Conservation (phyloP, 2,329 filamentous ascomycete genomes). For the Chalara sp. region DNA sequence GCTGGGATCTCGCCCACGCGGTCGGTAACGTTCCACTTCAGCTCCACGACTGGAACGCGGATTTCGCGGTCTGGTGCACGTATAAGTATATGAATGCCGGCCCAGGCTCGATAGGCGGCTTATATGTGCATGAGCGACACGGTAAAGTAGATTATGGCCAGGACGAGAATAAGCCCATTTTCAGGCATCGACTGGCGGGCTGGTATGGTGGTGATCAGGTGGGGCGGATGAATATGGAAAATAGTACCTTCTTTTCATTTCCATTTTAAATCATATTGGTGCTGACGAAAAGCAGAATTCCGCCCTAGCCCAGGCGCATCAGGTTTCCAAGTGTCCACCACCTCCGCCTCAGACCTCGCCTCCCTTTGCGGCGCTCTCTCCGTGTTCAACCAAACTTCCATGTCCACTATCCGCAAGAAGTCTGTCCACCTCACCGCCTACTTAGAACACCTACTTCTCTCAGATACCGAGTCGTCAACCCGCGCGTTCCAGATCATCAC, state of each 20-base stretch:
- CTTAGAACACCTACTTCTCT: conserved; percentile 59
- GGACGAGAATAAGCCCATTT: conserved; percentile 25
- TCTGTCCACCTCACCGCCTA: conserved; percentile 70
- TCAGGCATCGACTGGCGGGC: conserved; percentile 54
- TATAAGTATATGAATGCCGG: conserved; percentile 81
- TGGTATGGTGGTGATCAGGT: conserved; percentile 75
- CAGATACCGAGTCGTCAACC: conserved; percentile 11
- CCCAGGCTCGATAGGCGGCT: conserved; percentile 64
- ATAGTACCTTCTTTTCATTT: conserved; percentile 33
- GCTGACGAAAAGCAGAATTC: conserved; percentile 43
- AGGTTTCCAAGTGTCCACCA: conserved; percentile 83
- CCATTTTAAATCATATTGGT: conserved; percentile 3
- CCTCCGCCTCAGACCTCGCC: conserved; percentile 70
- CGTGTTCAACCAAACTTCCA: conserved; percentile 66
- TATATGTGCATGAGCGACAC: conserved; percentile 62
- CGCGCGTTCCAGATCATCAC: conserved; percentile 38
- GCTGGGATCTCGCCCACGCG: conserved; percentile 78
- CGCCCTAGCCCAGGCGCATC: conserved; percentile 69
- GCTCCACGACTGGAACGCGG: conserved; percentile 72
- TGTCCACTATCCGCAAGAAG: conserved; percentile 62
- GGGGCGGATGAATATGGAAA: conserved; percentile 69
- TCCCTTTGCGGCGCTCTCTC: conserved; percentile 67
- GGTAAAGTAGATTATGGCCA: conserved; percentile 12
- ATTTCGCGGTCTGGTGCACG: conserved; percentile 73
- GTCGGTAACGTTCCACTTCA: conserved; percentile 67